Evolutionary conservation across 257 asterid genomes (phyloP).

Genomic region (Solanum habrochaites): DNA sequence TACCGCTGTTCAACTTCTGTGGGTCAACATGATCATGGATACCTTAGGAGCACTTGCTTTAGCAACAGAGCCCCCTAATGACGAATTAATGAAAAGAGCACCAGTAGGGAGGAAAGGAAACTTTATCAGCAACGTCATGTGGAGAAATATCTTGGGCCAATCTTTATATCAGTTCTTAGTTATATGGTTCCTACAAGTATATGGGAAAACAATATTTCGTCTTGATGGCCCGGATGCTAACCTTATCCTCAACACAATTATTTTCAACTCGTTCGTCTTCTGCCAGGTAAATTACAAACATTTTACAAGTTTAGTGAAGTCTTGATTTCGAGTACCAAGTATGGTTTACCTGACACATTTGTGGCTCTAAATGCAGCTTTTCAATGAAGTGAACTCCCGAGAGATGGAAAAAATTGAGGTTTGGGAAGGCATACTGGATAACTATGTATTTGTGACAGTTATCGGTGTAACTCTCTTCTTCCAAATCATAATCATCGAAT

Average conservation of each 20-base stretch:
- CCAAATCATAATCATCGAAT: constrained; percentile 32
- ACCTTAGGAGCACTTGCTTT: constrained; percentile 10
- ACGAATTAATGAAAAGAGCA: constrained; percentile 4
- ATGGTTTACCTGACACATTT: background rate
- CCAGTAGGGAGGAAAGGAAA: constrained; percentile 8
- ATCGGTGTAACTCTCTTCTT: constrained; percentile 19
- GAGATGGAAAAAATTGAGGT: constrained; percentile 42
- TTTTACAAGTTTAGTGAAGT: background rate
- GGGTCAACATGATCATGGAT: constrained; percentile 18
- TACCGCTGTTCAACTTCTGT: constrained; percentile 17
- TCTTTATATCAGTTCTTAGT: constrained; percentile 1
- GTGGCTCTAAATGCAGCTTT: constrained; percentile 14
- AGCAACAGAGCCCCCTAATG: constrained; percentile 12
- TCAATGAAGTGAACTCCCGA: constrained; percentile 36
- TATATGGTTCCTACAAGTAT: constrained; percentile 2
- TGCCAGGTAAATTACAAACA: constrained; percentile 2
- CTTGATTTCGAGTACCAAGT: background rate
- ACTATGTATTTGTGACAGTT: constrained; percentile 26
- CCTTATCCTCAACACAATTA: constrained; percentile 4
- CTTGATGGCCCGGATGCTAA: constrained; percentile 3
- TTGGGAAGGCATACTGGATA: constrained; percentile 29
- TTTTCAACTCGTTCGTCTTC: constrained; percentile 2
- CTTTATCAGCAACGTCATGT: constrained; percentile 7
- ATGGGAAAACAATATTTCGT: background rate
- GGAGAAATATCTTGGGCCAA: constrained; percentile 13